Conservation (phyloP, 306 rosid species). For the Castanospermum australe region DNA sequence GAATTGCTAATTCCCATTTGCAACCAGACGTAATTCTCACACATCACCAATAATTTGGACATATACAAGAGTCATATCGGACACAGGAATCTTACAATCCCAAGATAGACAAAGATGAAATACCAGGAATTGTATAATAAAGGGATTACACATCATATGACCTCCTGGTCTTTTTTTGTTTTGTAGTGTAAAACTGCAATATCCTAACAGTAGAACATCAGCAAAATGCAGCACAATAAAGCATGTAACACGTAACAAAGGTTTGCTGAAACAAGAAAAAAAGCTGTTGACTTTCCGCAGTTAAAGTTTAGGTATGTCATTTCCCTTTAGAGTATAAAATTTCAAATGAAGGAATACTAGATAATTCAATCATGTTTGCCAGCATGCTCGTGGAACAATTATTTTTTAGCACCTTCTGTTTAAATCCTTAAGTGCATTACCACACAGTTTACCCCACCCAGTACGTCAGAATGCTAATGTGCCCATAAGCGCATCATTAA, state of each 20-base stretch:
- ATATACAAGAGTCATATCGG: background rate
- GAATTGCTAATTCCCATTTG: background rate
- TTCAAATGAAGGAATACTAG: background rate
- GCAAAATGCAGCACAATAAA: conserved; percentile 13
- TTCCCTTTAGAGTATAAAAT: background rate
- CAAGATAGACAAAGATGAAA: background rate
- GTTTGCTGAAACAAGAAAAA: background rate
- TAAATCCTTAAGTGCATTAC: background rate
- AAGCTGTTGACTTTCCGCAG: background rate
- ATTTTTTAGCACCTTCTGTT: background rate
- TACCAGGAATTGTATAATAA: background rate
- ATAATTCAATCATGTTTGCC: conserved; percentile 6
- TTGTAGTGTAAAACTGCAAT: background rate
- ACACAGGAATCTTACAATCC: background rate
- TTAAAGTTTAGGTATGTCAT: background rate
- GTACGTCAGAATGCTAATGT: background rate
- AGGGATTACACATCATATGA: background rate
- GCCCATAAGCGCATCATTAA: background rate
- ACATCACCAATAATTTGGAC: background rate
- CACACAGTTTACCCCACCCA: background rate
- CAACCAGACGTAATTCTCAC: background rate
- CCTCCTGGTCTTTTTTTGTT: background rate
- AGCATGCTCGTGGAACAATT: background rate
- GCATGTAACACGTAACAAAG: background rate
- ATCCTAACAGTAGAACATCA: conserved; percentile 2